These are phyloP conservation scores for Orychophragmus violaceus DNA, from an alignment of 345 rosid species.

Conservation along the genomic window DNA sequence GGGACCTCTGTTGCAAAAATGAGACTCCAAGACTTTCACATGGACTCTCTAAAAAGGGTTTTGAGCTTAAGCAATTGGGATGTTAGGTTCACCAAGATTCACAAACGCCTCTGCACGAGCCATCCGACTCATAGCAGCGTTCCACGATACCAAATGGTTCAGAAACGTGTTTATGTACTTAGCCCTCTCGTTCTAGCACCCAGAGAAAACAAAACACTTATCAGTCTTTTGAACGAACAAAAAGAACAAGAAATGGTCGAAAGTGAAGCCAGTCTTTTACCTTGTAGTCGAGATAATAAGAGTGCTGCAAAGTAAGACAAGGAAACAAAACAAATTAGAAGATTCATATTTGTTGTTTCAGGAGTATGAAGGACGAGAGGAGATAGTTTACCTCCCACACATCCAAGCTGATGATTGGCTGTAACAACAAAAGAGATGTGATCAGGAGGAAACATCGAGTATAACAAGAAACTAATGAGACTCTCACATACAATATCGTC, in stretches of 20 bases:
- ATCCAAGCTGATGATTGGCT: slow-evolving; percentile 89
- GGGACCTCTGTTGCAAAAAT: too few relatives aligned
- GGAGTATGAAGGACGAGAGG: not conserved
- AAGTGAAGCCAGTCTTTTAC: slow-evolving; percentile 32
- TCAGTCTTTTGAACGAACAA: not conserved
- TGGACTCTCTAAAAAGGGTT: too few relatives aligned
- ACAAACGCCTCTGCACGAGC: slow-evolving; percentile 88
- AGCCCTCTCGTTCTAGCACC: slow-evolving; percentile 61
- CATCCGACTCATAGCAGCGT: slow-evolving; percentile 62
- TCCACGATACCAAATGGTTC: slow-evolving; percentile 90
- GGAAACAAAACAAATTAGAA: slow-evolving; percentile 3
- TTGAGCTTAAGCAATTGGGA: slow-evolving; percentile 73
- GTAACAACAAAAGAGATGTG: slow-evolving; percentile 37
- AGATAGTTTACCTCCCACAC: slow-evolving; percentile 76
- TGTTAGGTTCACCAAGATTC: slow-evolving; percentile 77
- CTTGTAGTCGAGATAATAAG: slow-evolving; percentile 91
- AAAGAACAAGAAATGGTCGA: not conserved
- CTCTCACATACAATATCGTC: slow-evolving; percentile 65
- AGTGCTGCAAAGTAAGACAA: slow-evolving; percentile 54
- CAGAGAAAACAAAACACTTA: not conserved
- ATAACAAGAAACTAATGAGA: not conserved
- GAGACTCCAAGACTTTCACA: too few relatives aligned
- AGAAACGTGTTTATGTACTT: slow-evolving; percentile 61
- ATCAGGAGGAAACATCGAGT: not conserved
- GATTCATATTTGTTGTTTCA: not conserved